Conservation (phyloP, 1,284 basidiomycete genomes). For the Lentinula novae-zelandiae region DNA sequence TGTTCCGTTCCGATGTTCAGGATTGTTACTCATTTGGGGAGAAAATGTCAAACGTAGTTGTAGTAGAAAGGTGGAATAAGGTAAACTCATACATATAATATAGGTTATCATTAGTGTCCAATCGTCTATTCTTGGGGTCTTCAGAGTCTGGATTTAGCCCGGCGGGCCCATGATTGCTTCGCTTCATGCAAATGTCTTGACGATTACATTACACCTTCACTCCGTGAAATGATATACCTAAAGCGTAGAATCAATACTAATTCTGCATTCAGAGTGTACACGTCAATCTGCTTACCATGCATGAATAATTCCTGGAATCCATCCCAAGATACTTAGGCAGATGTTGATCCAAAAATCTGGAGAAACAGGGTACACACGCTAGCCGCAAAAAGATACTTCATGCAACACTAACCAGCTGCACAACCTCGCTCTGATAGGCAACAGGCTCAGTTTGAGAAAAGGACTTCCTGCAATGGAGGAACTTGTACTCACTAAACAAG, state of each 20-base stretch:
- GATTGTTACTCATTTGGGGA: too few relatives aligned
- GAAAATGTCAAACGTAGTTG: too few relatives aligned
- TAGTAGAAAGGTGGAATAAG: too few relatives aligned
- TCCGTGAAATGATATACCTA: constrained; percentile 39
- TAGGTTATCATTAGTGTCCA: too few relatives aligned
- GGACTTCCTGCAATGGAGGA: constrained; percentile 5
- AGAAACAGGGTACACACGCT: not conserved
- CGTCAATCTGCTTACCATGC: constrained; percentile 38
- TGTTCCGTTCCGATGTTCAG: too few relatives aligned
- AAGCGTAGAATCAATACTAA: not conserved
- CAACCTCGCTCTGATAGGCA: constrained; percentile 34
- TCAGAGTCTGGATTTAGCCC: too few relatives aligned
- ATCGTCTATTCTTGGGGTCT: too few relatives aligned
- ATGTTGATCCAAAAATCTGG: constrained; percentile 57
- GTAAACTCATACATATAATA: too few relatives aligned
- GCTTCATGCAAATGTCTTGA: constrained; percentile 15
- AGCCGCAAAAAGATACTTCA: not conserved
- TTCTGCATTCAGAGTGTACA: too few relatives aligned
- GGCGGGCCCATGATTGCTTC: not conserved
- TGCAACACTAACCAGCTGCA: constrained; percentile 28
- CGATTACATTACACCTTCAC: constrained; percentile 23
- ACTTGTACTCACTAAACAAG: constrained; percentile 42
- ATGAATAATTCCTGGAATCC: constrained; percentile 57
- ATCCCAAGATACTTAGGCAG: constrained; percentile 47
- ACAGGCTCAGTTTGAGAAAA: not conserved